phyloP scores from a whole-genome alignment of 1,139 yeast species.

The Protomyces pachydermus region DNA sequence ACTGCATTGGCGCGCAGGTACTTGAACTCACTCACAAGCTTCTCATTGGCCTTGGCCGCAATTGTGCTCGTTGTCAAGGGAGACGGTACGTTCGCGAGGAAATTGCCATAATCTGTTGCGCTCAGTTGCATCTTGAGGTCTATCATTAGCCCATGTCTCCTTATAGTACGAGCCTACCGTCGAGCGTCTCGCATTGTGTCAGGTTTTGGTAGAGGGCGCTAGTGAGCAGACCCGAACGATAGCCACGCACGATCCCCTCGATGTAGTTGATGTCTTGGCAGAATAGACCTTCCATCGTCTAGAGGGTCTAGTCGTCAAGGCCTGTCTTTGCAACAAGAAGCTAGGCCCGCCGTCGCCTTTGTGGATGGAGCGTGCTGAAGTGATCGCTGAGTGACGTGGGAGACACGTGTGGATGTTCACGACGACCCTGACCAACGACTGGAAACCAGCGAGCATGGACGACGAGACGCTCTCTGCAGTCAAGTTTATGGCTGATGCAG shows the following conservation, averaged over 20 bases:
- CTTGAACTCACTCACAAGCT: conserved; percentile 75
- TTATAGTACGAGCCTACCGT: conserved; percentile 36
- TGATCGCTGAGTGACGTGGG: not conserved
- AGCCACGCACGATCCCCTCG: conserved; percentile 93
- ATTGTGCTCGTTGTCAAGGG: conserved; percentile 77
- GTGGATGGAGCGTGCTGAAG: too few relatives aligned
- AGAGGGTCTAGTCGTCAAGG: too few relatives aligned
- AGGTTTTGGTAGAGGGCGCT: conserved; percentile 78
- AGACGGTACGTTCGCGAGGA: conserved; percentile 73
- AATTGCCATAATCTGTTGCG: conserved; percentile 92
- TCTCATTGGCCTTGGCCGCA: conserved; percentile 70
- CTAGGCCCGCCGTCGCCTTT: too few relatives aligned
- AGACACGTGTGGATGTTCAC: not conserved
- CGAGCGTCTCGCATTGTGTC: conserved; percentile 92
- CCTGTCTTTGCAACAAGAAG: too few relatives aligned
- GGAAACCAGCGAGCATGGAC: not conserved
- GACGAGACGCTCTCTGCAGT: conserved; percentile 9
- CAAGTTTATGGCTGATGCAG: conserved; percentile 3
- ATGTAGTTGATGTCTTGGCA: conserved; percentile 58
- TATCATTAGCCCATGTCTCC: not conserved
- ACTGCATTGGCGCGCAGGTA: conserved; percentile 80
- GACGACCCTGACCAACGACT: not conserved
- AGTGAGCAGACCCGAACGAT: conserved; percentile 74
- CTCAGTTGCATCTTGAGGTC: conserved; percentile 90
- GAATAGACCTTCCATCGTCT: conserved; percentile 19